Conservation (phyloP, 371 early-diverging fungal genomes). For the Mortierella sp. region DNA sequence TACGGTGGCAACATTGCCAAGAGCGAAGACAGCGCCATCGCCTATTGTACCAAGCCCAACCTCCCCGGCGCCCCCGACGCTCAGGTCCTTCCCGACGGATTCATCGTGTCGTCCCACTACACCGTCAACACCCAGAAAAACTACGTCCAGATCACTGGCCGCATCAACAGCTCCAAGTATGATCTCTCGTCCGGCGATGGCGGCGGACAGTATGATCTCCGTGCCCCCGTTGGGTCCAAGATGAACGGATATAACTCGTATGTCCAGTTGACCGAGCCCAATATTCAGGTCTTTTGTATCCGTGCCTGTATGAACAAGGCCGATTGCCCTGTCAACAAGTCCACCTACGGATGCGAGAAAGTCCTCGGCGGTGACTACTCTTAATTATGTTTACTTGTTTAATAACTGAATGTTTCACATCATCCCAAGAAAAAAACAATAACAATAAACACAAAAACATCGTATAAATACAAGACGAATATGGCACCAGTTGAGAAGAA, state of each 20-base stretch:
- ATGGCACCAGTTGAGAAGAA: too few species aligned
- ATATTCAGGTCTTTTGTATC: constrained; percentile 65
- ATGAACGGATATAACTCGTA: constrained; percentile 65
- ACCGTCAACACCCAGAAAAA: constrained; percentile 57
- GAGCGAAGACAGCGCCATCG: constrained; percentile 63
- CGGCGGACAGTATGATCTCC: constrained; percentile 69
- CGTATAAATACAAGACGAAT: too few species aligned
- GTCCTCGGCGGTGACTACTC: constrained; percentile 40
- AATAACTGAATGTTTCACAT: too few species aligned
- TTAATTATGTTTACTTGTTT: not conserved
- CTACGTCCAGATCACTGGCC: constrained; percentile 70
- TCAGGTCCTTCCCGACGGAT: constrained; percentile 58
- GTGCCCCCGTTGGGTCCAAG: constrained; percentile 63
- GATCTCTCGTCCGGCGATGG: constrained; percentile 61
- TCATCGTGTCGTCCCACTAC: constrained; percentile 66
- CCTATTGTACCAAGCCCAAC: constrained; percentile 61
- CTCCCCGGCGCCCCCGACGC: constrained; percentile 60
- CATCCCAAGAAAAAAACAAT: too few species aligned
- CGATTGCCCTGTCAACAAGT: constrained; percentile 15
- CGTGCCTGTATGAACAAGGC: constrained; percentile 64
- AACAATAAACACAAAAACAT: too few species aligned
- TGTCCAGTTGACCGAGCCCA: constrained; percentile 69
- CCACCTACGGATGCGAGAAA: constrained; percentile 26
- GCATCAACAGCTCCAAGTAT: constrained; percentile 64
- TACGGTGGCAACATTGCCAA: constrained; percentile 61